Percentiles rank a stretch among this genome's conserved stretches.
Evolutionary conservation across 1,139 yeast species (phyloP).

Genomic region (Debaryomycetaceae sp.): DNA sequence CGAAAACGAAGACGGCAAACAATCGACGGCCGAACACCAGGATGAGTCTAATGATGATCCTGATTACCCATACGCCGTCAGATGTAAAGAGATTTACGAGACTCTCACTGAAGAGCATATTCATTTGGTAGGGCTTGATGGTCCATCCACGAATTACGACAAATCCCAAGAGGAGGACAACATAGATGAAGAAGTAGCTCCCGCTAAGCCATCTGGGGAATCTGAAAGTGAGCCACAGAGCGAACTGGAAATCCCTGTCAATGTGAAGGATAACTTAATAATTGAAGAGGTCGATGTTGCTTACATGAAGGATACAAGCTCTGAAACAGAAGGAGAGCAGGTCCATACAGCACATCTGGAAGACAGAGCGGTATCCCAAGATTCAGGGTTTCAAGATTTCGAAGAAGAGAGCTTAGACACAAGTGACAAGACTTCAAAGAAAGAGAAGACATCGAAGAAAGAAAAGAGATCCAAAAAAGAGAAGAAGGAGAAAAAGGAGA

Average conservation of each 20-base stretch:
- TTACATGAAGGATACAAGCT: background rate
- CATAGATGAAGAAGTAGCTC: background rate
- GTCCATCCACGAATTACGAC: background rate
- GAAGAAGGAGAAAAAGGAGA: conserved; percentile 7
- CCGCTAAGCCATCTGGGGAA: background rate
- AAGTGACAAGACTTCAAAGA: background rate
- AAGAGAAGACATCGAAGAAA: conserved; percentile 1
- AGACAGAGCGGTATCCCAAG: background rate
- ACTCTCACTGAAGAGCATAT: conserved; percentile 26
- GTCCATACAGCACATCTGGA: background rate
- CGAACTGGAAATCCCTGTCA: background rate
- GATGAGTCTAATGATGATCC: conserved; percentile 10
- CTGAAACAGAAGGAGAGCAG: background rate
- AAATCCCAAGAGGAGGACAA: background rate
- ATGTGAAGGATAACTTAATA: conserved; percentile 20
- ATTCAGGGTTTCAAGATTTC: background rate
- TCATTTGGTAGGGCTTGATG: conserved; percentile 32
- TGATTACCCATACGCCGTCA: conserved; percentile 37
- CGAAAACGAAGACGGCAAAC: conserved; percentile 10
- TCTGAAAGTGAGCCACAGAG: background rate
- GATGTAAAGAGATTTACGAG: conserved; percentile 26
- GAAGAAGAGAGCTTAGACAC: background rate
- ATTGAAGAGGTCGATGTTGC: conserved; percentile 39
- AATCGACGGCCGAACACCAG: conserved; percentile 8
- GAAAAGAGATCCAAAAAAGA: conserved; percentile 2